Conservation (phyloP, 345 rosid genomes). For the Geranium brycei region DNA sequence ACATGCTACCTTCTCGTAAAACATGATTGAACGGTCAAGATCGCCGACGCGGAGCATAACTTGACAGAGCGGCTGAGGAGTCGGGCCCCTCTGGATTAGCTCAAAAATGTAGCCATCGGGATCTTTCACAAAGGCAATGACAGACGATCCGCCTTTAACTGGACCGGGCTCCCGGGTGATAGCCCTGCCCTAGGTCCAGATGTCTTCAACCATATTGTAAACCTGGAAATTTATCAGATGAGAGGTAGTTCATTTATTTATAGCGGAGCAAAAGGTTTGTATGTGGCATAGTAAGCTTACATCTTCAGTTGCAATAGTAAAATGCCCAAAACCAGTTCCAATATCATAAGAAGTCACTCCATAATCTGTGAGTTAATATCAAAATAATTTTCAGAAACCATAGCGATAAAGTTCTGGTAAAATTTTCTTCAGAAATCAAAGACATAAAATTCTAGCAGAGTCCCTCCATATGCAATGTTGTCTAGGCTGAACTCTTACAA, state of each 20-base stretch:
- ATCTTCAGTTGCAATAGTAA: slow-evolving; percentile 76
- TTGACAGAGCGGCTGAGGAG: slow-evolving; percentile 92
- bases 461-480: too few species aligned
- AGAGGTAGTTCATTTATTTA: neutral
- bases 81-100: slow-evolving; percentile 72
- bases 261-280: neutral
- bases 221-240: slow-evolving; percentile 26
- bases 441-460: too few species aligned
- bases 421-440: too few species aligned
- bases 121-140: slow-evolving; percentile 87
- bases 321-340: slow-evolving; percentile 93
- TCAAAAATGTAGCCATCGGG: slow-evolving; percentile 84
- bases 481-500: too few species aligned
- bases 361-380: slow-evolving; percentile 34
- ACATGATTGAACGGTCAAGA: slow-evolving; percentile 62
- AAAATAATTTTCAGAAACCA: too few species aligned
- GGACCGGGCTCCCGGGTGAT: slow-evolving; percentile 87
- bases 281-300: slow-evolving; percentile 21
- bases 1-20: slow-evolving; percentile 70
- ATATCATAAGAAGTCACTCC: slow-evolving; percentile 79
- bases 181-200: slow-evolving; percentile 63
- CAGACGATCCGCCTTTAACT: slow-evolving; percentile 64
- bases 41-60: slow-evolving; percentile 93
- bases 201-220: slow-evolving; percentile 57
- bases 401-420: too few species aligned